Base-by-base conservation (phyloP, 208 protist species). In the Porcisia hertigi region DNA sequence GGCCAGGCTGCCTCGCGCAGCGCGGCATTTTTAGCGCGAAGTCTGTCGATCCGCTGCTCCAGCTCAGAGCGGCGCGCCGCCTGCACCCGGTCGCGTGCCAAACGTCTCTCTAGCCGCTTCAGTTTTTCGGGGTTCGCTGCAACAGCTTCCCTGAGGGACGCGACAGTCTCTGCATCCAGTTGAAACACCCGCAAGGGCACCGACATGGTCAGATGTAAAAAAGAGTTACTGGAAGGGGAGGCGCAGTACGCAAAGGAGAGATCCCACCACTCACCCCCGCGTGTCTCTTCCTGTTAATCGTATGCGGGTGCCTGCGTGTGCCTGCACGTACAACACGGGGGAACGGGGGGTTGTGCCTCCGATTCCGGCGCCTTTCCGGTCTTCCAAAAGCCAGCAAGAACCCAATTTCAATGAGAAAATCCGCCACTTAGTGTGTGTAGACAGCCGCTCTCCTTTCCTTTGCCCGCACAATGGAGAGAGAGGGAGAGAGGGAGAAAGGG, bases 121-220 rank as follows among this genome's bases (percentile, higher is more conserved):
- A 75, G 76, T 43, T 80, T 85, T 7, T 0, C 45, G 0, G 76
- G 45, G 30, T 81, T 39, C 7, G 14, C 70, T 18, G 55, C 72
- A 12, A 85, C 58, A 18, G 73, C 72, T 1, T 49, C 64, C 18
- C 47, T 62, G 16, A 87, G 81, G 9, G 76, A 41, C 11, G 76
- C 62, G 25, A 71, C n/a, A 34, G 64, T 49, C 65, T 78, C 81
- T 3, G 55, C 60, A 59, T 80, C 77, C 45, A 79, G 41, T 25
- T 72, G 60, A 66, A 71, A 86, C 43, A 1, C 20, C 0, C 39
- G 36, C 23, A n/a, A 20, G 47, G 54, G 36, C 6, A 47, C 3
- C 71, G 36, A 57, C 25, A 52, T 54, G 12, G 74, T 8, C 14
- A n/a, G 18, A 9, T 18, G 3, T n/a, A 69, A 6, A 3, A 55